phyloP scores from a whole-genome alignment of 495 filamentous ascomycete species.

The Xeromyces bisporus region DNA sequence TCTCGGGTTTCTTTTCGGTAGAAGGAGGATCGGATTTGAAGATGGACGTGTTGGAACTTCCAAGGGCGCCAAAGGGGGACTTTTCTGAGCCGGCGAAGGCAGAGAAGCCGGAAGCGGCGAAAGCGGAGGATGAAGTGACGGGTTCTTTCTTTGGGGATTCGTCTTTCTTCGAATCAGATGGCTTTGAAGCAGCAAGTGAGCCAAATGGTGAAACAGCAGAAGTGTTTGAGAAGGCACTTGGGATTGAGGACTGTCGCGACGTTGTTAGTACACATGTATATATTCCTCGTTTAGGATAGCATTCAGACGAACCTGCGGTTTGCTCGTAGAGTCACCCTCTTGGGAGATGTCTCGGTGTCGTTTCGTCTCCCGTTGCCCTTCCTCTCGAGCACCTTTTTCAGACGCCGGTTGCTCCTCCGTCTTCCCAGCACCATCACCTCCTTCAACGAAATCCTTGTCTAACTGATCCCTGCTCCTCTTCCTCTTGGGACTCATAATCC shows the following conservation, averaged over 20 bases:
- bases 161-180: slow-evolving; percentile 2
- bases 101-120: slow-evolving; percentile 34
- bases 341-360: slow-evolving; percentile 27
- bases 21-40: slow-evolving; percentile 15
- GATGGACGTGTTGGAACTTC: slow-evolving; percentile 21
- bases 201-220: slow-evolving; percentile 36
- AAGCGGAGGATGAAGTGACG: slow-evolving; percentile 31
- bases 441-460: slow-evolving; percentile 21
- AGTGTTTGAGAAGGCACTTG: slow-evolving; percentile 36
- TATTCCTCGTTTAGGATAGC: neutral
- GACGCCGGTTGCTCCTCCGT: slow-evolving; percentile 10
- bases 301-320: slow-evolving; percentile 4
- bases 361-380: slow-evolving; percentile 30
- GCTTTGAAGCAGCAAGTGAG: slow-evolving; percentile 16
- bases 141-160: slow-evolving; percentile 2
- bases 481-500: slow-evolving; percentile 24
- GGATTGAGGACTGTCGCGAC: slow-evolving; percentile 19
- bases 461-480: slow-evolving; percentile 38
- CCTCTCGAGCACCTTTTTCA: slow-evolving; percentile 7
- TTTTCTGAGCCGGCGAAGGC: slow-evolving; percentile 35
- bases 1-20: slow-evolving; percentile 8
- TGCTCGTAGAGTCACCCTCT: slow-evolving; percentile 12
- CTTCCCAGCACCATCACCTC: slow-evolving; percentile 5
- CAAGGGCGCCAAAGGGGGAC: slow-evolving; percentile 40
- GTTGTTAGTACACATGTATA: slow-evolving; percentile 1